Conservation (phyloP, 116 monocot species). For the Papilionanthe hybrid region DNA sequence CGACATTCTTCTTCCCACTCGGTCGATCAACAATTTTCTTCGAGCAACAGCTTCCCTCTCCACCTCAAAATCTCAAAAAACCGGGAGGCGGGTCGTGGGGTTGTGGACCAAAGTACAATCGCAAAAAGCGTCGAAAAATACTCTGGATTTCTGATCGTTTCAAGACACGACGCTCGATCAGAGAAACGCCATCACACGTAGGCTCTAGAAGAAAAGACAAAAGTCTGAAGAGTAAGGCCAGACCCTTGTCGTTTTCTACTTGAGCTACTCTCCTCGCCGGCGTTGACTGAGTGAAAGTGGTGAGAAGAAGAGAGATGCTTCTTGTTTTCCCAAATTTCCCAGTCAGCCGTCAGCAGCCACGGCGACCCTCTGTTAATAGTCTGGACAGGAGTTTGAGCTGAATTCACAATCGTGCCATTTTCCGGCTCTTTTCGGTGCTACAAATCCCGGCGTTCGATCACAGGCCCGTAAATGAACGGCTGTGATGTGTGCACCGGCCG, state of each 20-base stretch:
- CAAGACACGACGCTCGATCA: background rate
- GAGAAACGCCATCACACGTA: background rate
- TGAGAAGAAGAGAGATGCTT: background rate
- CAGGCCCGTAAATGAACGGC: too few relatives aligned
- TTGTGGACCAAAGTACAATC: background rate
- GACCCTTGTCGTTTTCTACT: background rate
- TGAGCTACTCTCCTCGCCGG: background rate
- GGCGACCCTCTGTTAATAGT: background rate
- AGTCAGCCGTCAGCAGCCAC: background rate
- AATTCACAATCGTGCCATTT: slow-evolving; percentile 4
- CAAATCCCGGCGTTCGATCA: too few relatives aligned
- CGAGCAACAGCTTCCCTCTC: background rate
- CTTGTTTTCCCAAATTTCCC: background rate
- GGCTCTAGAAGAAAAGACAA: too few relatives aligned
- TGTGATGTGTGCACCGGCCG: too few relatives aligned
- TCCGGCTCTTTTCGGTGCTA: background rate
- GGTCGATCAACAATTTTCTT: slow-evolving; percentile 5
- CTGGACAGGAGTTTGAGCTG: background rate
- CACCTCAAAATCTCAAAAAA: slow-evolving; percentile 4
- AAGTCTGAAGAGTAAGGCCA: background rate
- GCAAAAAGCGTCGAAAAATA: background rate
- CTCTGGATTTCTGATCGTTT: background rate
- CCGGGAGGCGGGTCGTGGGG: background rate
- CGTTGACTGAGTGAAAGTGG: background rate
- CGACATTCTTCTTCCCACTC: slow-evolving; percentile 33